phyloP scores from a whole-genome alignment of 116 monocot genomes.

The Posidonia oceanica region DNA sequence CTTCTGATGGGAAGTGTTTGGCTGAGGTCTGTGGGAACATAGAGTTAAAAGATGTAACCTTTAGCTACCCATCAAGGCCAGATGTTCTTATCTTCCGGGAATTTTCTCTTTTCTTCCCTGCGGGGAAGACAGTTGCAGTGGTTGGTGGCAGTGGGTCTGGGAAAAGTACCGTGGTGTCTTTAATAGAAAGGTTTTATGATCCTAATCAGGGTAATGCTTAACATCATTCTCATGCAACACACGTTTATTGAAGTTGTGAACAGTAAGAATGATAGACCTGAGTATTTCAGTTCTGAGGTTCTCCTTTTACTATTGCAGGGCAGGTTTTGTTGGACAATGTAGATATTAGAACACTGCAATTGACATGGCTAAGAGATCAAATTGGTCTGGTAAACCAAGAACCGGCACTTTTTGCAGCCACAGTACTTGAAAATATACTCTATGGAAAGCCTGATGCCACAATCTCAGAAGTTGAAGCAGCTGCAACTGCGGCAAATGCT shows the following conservation, averaged over 20 bases:
- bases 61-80: constrained; percentile 89
- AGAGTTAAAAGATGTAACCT: constrained; percentile 73
- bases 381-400: constrained; percentile 96
- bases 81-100: constrained; percentile 76
- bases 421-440: constrained; percentile 85
- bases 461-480: constrained; percentile 78
- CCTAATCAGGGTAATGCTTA: constrained; percentile 59
- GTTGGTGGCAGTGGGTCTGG: constrained; percentile 96
- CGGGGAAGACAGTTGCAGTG: constrained; percentile 76
- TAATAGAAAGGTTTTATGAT: constrained; percentile 96
- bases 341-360: constrained; percentile 73
- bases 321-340: constrained; percentile 84
- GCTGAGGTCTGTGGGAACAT: constrained; percentile 81
- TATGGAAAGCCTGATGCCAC: constrained; percentile 91
- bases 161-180: constrained; percentile 86
- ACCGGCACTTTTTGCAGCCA: constrained; percentile 87
- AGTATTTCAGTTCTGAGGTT: background rate
- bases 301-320: constrained; percentile 34
- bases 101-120: constrained; percentile 89
- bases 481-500: constrained; percentile 81
- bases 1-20: constrained; percentile 54
- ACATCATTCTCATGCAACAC: background rate
- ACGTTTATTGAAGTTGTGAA: background rate
- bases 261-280: background rate
- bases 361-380: constrained; percentile 86